phyloP scores from a whole-genome alignment of 2,329 filamentous ascomycete species.

The Zymoseptoria pseudotritici region DNA sequence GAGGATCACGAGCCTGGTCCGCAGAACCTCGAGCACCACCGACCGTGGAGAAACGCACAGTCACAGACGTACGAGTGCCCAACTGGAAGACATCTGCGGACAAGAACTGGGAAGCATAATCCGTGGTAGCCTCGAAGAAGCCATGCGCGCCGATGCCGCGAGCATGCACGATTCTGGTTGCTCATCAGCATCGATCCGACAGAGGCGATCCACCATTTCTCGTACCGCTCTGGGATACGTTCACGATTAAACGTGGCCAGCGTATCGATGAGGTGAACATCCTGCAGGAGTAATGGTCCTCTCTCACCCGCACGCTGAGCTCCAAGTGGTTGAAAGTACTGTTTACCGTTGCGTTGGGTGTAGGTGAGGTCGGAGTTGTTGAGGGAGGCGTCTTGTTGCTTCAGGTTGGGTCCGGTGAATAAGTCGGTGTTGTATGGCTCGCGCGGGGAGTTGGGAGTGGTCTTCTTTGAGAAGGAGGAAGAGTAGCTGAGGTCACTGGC shows the following conservation, averaged over 20 bases:
- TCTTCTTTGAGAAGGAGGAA: background rate
- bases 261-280: conserved; percentile 58
- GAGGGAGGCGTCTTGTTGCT: conserved; percentile 18
- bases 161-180: conserved; percentile 51
- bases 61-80: conserved; percentile 58
- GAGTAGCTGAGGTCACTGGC: too few relatives aligned
- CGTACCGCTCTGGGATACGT: conserved; percentile 53
- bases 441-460: background rate
- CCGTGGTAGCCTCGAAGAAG: conserved; percentile 50
- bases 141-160: conserved; percentile 51
- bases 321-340: conserved; percentile 24
- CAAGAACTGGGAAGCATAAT: conserved; percentile 20
- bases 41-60: conserved; percentile 71
- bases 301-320: conserved; percentile 45
- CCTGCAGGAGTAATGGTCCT: conserved; percentile 54
- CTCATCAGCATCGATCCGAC: too few relatives aligned
- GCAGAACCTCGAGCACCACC: conserved; percentile 72
- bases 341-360: conserved; percentile 24
- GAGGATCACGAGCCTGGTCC: conserved; percentile 40
- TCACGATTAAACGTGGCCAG: conserved; percentile 64
- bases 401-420: conserved; percentile 21
- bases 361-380: conserved; percentile 27
- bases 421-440: conserved; percentile 19
- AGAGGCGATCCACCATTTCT: too few relatives aligned
- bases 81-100: conserved; percentile 59